phyloP scores from a whole-genome alignment of 208 protist species.

The Crithidia sp. region DNA sequence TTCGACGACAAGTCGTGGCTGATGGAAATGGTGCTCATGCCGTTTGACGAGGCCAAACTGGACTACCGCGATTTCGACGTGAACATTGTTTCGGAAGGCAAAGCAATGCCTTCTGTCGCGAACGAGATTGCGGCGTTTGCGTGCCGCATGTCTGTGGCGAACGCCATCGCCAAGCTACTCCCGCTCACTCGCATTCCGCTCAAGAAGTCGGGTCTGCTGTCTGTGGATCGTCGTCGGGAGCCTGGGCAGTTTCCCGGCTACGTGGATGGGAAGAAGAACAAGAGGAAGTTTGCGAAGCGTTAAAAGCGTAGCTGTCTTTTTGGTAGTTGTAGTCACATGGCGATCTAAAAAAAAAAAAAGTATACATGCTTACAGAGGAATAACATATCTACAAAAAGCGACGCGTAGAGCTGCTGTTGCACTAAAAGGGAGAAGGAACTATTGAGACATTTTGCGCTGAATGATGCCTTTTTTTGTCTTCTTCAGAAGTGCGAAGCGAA shows the following conservation, averaged over 20 bases:
- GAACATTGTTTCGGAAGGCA: conserved; percentile 81
- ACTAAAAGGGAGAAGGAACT: no score
- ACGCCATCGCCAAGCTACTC: conserved; percentile 83
- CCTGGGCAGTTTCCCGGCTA: conserved; percentile 87
- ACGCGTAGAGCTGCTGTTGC: no score
- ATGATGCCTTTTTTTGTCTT: conserved; percentile 20
- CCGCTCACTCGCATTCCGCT: conserved; percentile 86
- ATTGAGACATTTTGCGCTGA: conserved; percentile 5
- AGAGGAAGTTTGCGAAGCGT: conserved; percentile 88
- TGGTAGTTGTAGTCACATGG: conserved; percentile 8
- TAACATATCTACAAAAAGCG: no score
- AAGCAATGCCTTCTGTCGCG: conserved; percentile 82
- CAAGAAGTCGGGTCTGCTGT: conserved; percentile 89
- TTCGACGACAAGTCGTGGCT: conserved; percentile 90
- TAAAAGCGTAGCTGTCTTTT: conserved; percentile 38
- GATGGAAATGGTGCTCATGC: conserved; percentile 91
- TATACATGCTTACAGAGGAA: not conserved
- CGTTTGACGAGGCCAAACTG: conserved; percentile 89
- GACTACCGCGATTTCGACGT: conserved; percentile 89
- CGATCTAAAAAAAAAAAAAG: conserved; percentile 3
- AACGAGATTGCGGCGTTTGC: conserved; percentile 88
- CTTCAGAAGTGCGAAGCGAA: no score
- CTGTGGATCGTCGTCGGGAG: conserved; percentile 78
- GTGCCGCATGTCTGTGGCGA: conserved; percentile 84
- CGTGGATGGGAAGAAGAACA: conserved; percentile 85